Conservation (phyloP, 805 yeast species). For the Grigorovia jiainica region DNA sequence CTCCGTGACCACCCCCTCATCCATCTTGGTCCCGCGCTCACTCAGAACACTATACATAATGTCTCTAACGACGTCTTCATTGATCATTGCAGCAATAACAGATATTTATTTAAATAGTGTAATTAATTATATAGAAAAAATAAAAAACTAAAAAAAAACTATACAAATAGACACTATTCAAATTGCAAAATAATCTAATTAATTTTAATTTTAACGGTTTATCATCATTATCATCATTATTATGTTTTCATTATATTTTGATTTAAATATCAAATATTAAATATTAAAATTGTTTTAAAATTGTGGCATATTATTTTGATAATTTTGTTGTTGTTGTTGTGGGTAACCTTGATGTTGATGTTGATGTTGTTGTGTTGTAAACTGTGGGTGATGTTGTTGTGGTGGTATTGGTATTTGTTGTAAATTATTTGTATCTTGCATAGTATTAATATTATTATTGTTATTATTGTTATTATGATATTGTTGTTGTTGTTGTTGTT, state of each 20-base stretch:
- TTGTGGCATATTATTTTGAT: slow-evolving; percentile 2
- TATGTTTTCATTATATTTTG: no score
- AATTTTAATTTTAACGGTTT: no score
- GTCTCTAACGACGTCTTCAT: neutral
- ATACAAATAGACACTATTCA: no score
- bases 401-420: slow-evolving; percentile 5
- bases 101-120: no score
- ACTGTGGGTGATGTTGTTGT: slow-evolving; percentile 8
- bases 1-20: neutral
- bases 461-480: slow-evolving; percentile 3
- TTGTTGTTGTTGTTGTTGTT: slow-evolving; percentile 20
- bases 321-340: slow-evolving; percentile 1
- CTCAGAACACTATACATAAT: neutral
- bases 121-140: no score
- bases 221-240: no score
- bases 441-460: neutral
- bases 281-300: slow-evolving; percentile 1
- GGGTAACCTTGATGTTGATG: neutral
- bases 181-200: no score
- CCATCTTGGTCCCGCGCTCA: slow-evolving; percentile 12
- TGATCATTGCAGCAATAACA: no score
- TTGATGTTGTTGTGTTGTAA: neutral
- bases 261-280: no score
- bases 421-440: neutral
- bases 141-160: no score